Evolutionary conservation across 2,329 filamentous ascomycete species (phyloP).

Genomic region (Dendryphion nanum): DNA sequence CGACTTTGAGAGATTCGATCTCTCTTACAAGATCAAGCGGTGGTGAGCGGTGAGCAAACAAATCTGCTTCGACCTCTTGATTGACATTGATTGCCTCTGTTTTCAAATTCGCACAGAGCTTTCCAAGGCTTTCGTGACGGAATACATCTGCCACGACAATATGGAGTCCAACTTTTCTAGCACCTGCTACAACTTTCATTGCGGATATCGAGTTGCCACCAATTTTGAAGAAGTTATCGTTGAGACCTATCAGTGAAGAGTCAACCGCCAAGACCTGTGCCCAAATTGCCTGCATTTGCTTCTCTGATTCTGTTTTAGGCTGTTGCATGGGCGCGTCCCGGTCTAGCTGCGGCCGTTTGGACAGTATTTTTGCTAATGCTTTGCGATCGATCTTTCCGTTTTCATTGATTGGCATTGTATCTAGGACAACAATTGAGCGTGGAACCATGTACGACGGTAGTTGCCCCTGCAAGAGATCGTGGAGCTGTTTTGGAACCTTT

Average conservation of each 20-base stretch:
- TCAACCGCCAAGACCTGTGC: neutral
- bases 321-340: neutral
- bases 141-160: neutral
- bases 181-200: constrained; percentile 5
- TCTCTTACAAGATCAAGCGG: constrained; percentile 1
- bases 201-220: constrained; percentile 9
- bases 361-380: constrained; percentile 1
- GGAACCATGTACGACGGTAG: constrained; percentile 9
- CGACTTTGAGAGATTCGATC: neutral
- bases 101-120: no score
- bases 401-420: constrained; percentile 11
- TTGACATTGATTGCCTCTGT: constrained; percentile 3
- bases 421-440: constrained; percentile 26
- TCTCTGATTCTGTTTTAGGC: neutral
- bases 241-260: constrained; percentile 5
- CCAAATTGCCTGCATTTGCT: neutral
- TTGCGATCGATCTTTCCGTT: constrained; percentile 8
- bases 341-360: neutral
- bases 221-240: constrained; percentile 16
- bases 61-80: neutral
- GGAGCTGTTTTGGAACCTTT: constrained; percentile 5
- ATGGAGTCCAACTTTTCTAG: neutral
- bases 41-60: neutral
- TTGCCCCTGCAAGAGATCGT: constrained; percentile 1
- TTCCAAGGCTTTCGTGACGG: neutral